Conservation (phyloP, 192 early-diverging fungal genomes). For the Coemansia sp. region DNA sequence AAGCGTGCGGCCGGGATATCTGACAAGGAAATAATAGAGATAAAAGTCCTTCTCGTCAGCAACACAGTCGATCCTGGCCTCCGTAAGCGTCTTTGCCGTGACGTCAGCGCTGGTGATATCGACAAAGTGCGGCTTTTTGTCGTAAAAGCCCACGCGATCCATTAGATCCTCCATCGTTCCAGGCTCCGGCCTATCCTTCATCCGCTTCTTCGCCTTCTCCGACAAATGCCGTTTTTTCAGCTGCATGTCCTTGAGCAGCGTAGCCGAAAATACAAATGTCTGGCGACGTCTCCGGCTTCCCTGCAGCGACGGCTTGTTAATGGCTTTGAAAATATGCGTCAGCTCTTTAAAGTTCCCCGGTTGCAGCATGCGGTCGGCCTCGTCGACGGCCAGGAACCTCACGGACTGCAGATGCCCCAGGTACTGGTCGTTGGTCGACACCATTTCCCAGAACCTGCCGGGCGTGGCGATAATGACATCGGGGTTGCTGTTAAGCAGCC, state of each 20-base stretch:
- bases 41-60: slow-evolving; percentile 78
- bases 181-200: slow-evolving; percentile 21
- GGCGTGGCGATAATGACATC: slow-evolving; percentile 81
- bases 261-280: slow-evolving; percentile 94
- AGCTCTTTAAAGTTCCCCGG: slow-evolving; percentile 75
- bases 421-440: slow-evolving; percentile 58
- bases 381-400: slow-evolving; percentile 74
- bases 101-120: slow-evolving; percentile 65
- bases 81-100: slow-evolving; percentile 69
- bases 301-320: slow-evolving; percentile 34
- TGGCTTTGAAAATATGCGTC: slow-evolving; percentile 56
- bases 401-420: slow-evolving; percentile 58
- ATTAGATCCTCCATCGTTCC: slow-evolving; percentile 71
- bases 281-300: slow-evolving; percentile 53
- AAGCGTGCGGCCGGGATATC: slow-evolving; percentile 85
- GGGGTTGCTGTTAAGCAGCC: slow-evolving; percentile 62
- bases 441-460: slow-evolving; percentile 71
- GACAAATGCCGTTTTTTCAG: slow-evolving; percentile 27
- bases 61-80: slow-evolving; percentile 85
- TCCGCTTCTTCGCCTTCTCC: slow-evolving; percentile 24
- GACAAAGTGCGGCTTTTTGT: slow-evolving; percentile 70
- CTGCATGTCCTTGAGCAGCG: slow-evolving; percentile 59
- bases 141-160: slow-evolving; percentile 69
- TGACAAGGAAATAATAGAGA: slow-evolving; percentile 82
- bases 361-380: slow-evolving; percentile 83